These are phyloP conservation scores for Lactifluus volemus DNA, from an alignment of 768 basidiomycete genomes.

Conservation along the genomic window DNA sequence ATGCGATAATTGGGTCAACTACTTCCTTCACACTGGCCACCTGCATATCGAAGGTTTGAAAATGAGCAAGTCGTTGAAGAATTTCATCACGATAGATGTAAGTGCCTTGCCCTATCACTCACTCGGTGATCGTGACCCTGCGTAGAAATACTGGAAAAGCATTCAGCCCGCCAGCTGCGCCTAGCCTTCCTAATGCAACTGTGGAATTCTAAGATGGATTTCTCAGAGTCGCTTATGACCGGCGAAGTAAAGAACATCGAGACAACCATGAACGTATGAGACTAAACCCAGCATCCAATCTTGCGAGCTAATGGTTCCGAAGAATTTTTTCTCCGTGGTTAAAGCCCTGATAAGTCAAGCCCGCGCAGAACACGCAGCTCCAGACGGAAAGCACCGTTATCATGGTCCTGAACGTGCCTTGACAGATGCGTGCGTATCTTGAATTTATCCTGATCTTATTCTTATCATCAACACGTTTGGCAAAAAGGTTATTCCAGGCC, in stretches of 20 bases:
- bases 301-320: not conserved
- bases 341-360: conserved; percentile 70
- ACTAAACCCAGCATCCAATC: not conserved
- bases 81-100: conserved; percentile 95
- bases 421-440: conserved; percentile 43
- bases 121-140: conserved; percentile 9
- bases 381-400: conserved; percentile 59
- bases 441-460: not conserved
- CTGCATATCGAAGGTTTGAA: conserved; percentile 97
- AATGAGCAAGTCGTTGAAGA: conserved; percentile 99
- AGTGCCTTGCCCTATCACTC: conserved; percentile 23
- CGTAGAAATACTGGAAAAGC: conserved; percentile 74
- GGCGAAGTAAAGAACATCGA: conserved; percentile 85
- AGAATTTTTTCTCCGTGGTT: conserved; percentile 92
- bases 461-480: conserved; percentile 5
- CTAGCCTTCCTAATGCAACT: conserved; percentile 84
- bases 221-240: conserved; percentile 83
- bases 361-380: conserved; percentile 36
- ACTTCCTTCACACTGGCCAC: conserved; percentile 97
- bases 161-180: conserved; percentile 81
- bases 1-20: conserved; percentile 93
- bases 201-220: conserved; percentile 93
- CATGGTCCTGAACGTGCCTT: conserved; percentile 62
- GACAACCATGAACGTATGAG: conserved; percentile 69
- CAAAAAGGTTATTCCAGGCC: conserved; percentile 55